phyloP scores from a whole-genome alignment of 2,329 filamentous ascomycete species.

The Trichophyton benhamiae region DNA sequence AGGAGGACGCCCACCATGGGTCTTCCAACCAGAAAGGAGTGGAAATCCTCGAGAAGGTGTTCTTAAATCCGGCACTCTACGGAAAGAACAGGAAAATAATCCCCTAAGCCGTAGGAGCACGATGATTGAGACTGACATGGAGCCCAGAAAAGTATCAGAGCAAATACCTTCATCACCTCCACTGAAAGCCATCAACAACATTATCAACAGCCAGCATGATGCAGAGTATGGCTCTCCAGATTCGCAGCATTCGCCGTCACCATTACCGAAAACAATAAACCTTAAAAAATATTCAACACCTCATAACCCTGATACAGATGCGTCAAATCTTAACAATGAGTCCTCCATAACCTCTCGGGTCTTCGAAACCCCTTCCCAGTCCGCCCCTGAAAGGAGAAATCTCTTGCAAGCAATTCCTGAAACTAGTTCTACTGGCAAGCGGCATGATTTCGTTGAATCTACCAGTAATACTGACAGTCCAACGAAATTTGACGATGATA shows the following conservation, averaged over 20 bases:
- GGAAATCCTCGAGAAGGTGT: not conserved
- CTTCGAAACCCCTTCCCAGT: slow-evolving; percentile 29
- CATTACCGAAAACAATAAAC: not conserved
- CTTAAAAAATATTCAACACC: not conserved
- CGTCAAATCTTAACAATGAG: slow-evolving; percentile 16
- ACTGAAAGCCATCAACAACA: not conserved
- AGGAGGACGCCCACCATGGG: not conserved
- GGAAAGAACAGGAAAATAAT: not conserved
- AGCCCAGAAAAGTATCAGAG: not conserved
- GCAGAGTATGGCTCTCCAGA: not conserved
- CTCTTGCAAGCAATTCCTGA: slow-evolving; percentile 23
- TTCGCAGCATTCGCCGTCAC: not conserved
- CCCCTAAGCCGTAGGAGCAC: not conserved
- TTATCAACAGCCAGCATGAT: not conserved
- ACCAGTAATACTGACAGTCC: not conserved
- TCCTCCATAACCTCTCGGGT: slow-evolving; percentile 31
- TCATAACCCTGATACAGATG: not conserved
- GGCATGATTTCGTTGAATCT: not conserved
- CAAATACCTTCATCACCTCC: not conserved
- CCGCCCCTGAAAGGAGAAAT: slow-evolving; percentile 11
- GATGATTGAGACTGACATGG: not conserved
- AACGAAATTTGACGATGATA: not conserved
- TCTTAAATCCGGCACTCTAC: not conserved
- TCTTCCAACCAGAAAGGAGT: not conserved
- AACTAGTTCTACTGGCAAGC: slow-evolving; percentile 24